Evolutionary conservation across 2,329 filamentous ascomycete genomes (phyloP), one percentile per base, ranked within the genome.

Genomic region (Biscogniauxia marginata): DNA sequence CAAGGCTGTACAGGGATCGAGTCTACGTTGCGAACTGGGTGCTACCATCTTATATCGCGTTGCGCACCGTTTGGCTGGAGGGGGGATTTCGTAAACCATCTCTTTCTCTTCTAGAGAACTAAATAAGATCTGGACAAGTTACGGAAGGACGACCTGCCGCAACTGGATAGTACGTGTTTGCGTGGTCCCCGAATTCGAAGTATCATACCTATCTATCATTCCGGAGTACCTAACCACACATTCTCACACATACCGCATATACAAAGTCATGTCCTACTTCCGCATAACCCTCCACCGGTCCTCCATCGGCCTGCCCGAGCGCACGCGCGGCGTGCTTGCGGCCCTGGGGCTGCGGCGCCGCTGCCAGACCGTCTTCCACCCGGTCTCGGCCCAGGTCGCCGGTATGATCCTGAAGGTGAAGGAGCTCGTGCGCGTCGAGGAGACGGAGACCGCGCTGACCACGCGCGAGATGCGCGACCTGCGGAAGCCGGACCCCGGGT

Each of bases 401-500:
- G 93, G 93, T 71, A 91, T 96, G 79, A 91, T 97, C 69, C 88
- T 97, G 81, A 88, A 89, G 74, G 91, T 97, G 66, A 97, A 97
- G 79, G 93, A 97, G 77, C 79, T 97, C 61, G 90, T 97, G 47
- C 81, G 84, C 53, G 91, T 96, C 34, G 79, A 86, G 64, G 92
- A 96, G 76, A 91, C 96, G 46, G 85, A 87, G 30, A 72, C 76
- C 59, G 73, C 81, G 25, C 71, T 91, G 74, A 87, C 80, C 7
- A 84, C 85, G 70, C 74, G 76, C 54, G 84, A 96, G 77, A 81
- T 96, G 68, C 86, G 85, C 75, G 83, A 81, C 51, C 79, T 84
- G 75, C 78, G 93, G 73, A 85, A 82, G 73, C 91, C 92, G 3
- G 90, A 93, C 59, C 78, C 81, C 1, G 93, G 93, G 1, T 97